Conservation (phyloP, 768 basidiomycete genomes). For the Leccinum barrowsii region DNA sequence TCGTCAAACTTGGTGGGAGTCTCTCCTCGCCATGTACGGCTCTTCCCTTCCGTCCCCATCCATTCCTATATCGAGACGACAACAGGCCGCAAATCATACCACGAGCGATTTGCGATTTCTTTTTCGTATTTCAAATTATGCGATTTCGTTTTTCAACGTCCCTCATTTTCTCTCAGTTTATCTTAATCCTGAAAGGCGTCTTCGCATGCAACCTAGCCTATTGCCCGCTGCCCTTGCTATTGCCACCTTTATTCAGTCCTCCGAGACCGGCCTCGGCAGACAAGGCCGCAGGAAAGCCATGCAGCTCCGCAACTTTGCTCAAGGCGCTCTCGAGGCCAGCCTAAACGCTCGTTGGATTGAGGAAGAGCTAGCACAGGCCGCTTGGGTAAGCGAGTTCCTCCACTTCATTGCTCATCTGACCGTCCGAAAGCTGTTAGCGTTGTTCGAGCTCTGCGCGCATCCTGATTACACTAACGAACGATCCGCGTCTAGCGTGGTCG, state of each 20-base stretch:
- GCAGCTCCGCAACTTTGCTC: slow-evolving; percentile 62
- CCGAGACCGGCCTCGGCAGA: slow-evolving; percentile 50
- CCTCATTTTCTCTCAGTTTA: slow-evolving; percentile 63
- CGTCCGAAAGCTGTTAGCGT: slow-evolving; percentile 51
- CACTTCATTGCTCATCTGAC: slow-evolving; percentile 8
- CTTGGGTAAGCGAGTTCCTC: slow-evolving; percentile 52
- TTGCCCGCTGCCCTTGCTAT: slow-evolving; percentile 60
- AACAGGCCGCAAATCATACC: slow-evolving; percentile 42
- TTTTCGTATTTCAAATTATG: slow-evolving; percentile 62
- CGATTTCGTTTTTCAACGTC: slow-evolving; percentile 72
- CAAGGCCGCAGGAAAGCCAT: slow-evolving; percentile 55
- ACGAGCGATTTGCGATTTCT: slow-evolving; percentile 59
- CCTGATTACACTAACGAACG: slow-evolving; percentile 55
- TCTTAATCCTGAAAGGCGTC: slow-evolving; percentile 50
- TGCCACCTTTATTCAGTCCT: slow-evolving; percentile 68
- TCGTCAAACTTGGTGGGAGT: slow-evolving; percentile 81
- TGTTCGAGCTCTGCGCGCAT: slow-evolving; percentile 72
- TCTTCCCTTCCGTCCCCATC: slow-evolving; percentile 32
- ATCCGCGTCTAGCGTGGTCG: slow-evolving; percentile 51
- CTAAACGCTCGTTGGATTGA: slow-evolving; percentile 70
- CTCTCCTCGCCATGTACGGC: slow-evolving; percentile 53
- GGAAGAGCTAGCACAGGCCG: slow-evolving; percentile 69
- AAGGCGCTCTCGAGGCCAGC: slow-evolving; percentile 67
- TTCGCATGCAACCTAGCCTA: slow-evolving; percentile 63
- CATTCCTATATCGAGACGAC: slow-evolving; percentile 42